Evolutionary conservation across 352 stramenopile genomes (phyloP).

Genomic region (Phytophthora podocarpi): DNA sequence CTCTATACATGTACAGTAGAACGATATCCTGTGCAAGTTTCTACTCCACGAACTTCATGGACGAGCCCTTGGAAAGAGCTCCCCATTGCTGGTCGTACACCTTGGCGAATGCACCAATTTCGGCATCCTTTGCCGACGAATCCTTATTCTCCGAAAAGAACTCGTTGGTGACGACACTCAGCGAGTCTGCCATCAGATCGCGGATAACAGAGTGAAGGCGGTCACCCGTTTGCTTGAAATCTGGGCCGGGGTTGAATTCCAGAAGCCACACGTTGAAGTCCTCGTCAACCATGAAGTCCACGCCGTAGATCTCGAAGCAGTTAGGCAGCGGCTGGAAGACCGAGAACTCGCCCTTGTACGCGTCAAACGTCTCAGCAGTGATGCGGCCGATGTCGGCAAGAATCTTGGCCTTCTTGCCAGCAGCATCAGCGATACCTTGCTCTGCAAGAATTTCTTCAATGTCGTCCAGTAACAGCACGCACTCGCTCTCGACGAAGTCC

Average conservation of each 20-base stretch:
- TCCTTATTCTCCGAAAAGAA: constrained; percentile 46
- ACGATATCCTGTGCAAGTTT: constrained; percentile 9
- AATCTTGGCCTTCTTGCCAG: constrained; percentile 57
- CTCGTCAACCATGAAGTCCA: constrained; percentile 79
- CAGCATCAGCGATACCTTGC: constrained; percentile 42
- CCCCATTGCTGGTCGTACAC: constrained; percentile 68
- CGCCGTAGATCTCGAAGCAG: constrained; percentile 80
- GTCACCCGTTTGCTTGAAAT: constrained; percentile 78
- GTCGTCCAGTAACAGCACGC: constrained; percentile 64
- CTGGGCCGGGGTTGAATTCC: constrained; percentile 77
- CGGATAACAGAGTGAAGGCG: constrained; percentile 66
- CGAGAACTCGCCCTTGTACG: constrained; percentile 76
- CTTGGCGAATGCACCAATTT: constrained; percentile 50
- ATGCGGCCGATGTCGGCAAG: constrained; percentile 63
- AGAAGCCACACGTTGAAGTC: constrained; percentile 73
- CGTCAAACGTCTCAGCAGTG: constrained; percentile 66
- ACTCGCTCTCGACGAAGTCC: constrained; percentile 73
- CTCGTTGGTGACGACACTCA: constrained; percentile 58
- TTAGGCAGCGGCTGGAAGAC: constrained; percentile 73
- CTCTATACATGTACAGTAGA: constrained; percentile 20
- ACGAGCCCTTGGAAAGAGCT: constrained; percentile 48
- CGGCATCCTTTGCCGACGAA: constrained; percentile 11
- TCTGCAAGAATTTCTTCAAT: constrained; percentile 57
- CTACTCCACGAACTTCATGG: constrained; percentile 62
- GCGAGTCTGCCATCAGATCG: constrained; percentile 62